Evolutionary conservation across 345 rosid genomes (phyloP), one percentile per base, ranked within the genome.

Genomic region (Dipteronia dyeriana): DNA sequence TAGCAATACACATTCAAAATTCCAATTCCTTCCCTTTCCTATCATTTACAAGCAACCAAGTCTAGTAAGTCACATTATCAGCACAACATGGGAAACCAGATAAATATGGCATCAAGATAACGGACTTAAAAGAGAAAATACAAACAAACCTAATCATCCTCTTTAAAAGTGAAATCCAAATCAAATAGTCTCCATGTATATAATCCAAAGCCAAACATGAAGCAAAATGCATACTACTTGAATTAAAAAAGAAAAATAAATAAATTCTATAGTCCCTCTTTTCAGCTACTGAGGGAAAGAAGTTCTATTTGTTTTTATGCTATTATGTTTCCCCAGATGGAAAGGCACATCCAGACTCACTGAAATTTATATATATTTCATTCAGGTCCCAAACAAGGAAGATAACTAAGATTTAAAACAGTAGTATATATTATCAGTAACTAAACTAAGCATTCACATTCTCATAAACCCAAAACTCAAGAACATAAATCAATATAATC

Each of bases 361-460:
- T 34, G 38, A 34, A 34, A 34, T 31, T 3, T 31, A 31, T 31
- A 34, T 34, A 34, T 34, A 34, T 76, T 71, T 71, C 34, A 64
- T 59, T 74, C 54, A 79, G 62, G 25, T 59, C 26, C 75, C 57
- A 73, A n/a, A 60, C 59, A 63, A 39, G 49, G 71, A 22, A 57
- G 38, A 73, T 54, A 81, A 64, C 74, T 8, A 54, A 73, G 68
- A 73, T 63, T 75, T 31, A 73, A 63, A 53, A 60, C 45, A 68
- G 39, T 14, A 12, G 17, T 65, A 11, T 62, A 47, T 73, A 74
- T 69, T 63, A 43, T 67, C 73, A 69, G 11, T 62, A 57, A 76
- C 34, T 57, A 82, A 82, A 54, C 69, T 49, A 53, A 68, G 60
- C 76, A 72, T 25, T 70, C 45, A 34, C 70, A 43, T 26, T 39